phyloP scores from a whole-genome alignment of 257 asterid species.

The Solanum tarijense region DNA sequence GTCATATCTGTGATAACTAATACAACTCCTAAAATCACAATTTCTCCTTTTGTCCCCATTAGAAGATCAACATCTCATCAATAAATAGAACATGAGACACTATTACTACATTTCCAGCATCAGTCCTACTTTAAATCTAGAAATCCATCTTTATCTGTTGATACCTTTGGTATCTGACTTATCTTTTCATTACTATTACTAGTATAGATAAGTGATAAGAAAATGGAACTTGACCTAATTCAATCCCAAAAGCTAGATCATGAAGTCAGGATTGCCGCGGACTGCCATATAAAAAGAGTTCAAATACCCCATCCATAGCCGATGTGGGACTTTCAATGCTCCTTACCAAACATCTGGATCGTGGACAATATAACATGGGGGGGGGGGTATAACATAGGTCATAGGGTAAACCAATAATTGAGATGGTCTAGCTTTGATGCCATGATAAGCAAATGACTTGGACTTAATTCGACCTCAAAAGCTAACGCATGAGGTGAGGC shows the following conservation, averaged over 20 bases:
- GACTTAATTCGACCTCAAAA: not conserved
- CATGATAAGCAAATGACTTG: not conserved
- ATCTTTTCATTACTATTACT: not conserved
- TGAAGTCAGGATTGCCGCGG: not conserved
- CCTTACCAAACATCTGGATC: not conserved
- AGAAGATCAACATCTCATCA: not conserved
- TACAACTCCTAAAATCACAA: not conserved
- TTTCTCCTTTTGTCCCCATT: not conserved
- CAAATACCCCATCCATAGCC: not conserved
- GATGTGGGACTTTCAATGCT: not conserved
- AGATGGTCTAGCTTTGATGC: not conserved
- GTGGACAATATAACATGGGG: not conserved
- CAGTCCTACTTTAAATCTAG: not conserved
- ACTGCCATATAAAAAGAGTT: not conserved
- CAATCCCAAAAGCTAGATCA: not conserved
- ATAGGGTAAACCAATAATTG: not conserved
- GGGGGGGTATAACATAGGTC: not conserved
- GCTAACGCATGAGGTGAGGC: not conserved
- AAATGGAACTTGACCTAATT: not conserved
- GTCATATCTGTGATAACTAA: not conserved
- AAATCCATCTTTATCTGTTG: not conserved
- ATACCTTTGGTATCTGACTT: not conserved
- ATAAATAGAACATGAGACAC: not conserved
- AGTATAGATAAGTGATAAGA: not conserved
- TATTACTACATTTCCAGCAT: not conserved